These are phyloP conservation scores for Fusarium protoensiforme DNA, from an alignment of 2,329 filamentous ascomycete genomes.

Conservation along the genomic window DNA sequence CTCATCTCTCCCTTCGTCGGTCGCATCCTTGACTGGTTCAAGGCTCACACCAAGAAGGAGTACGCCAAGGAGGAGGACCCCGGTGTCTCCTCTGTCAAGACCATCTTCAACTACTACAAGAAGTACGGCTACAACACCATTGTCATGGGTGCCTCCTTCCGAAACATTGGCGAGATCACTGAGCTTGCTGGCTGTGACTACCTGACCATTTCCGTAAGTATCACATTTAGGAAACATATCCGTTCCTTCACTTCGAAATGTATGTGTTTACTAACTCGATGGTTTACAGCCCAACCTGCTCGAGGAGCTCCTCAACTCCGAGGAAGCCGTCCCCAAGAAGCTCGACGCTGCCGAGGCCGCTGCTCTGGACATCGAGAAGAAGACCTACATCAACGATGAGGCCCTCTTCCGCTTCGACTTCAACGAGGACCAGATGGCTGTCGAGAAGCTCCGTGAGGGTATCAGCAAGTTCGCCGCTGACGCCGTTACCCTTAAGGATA, in stretches of 20 bases:
- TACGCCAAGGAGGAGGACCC: constrained; percentile 92
- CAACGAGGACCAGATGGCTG: constrained; percentile 99
- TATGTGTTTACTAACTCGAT: constrained; percentile 26
- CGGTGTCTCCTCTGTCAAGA: constrained; percentile 92
- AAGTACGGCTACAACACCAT: constrained; percentile 99
- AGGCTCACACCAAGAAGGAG: constrained; percentile 93
- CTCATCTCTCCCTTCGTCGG: constrained; percentile 99
- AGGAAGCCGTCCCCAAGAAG: constrained; percentile 88
- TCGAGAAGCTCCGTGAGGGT: constrained; percentile 98
- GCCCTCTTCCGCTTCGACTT: constrained; percentile 95
- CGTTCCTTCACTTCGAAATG: background rate
- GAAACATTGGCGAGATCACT: constrained; percentile 95
- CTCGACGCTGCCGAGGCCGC: constrained; percentile 77
- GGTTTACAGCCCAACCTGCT: constrained; percentile 81
- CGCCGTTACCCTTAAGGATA: constrained; percentile 91
- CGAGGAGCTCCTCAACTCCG: constrained; percentile 91
- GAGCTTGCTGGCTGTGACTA: constrained; percentile 99
- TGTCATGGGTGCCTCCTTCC: constrained; percentile 99
- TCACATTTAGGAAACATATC: background rate
- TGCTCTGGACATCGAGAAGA: constrained; percentile 83
- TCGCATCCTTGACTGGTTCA: constrained; percentile 99
- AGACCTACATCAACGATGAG: constrained; percentile 91
- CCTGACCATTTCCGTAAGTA: constrained; percentile 91
- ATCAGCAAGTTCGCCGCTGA: constrained; percentile 99
- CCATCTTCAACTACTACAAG: constrained; percentile 99